phyloP scores from a whole-genome alignment of 225 moss, liverwort and hornwort genomes.

The Physcomitrium patens region DNA sequence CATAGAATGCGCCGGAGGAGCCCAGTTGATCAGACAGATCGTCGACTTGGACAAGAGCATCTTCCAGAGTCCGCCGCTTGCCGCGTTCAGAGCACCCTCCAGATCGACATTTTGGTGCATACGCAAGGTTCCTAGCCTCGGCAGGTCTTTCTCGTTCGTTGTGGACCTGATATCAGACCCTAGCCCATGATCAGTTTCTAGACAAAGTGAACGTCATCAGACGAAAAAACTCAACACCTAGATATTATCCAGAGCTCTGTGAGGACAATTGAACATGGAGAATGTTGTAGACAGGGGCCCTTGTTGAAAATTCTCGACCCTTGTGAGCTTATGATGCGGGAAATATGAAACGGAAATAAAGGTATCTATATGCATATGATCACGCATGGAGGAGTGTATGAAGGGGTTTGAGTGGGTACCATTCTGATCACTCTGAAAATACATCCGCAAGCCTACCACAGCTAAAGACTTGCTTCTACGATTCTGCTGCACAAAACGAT shows the following conservation, averaged over 20 bases:
- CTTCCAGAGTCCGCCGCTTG: conserved; percentile 69
- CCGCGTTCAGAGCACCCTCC: conserved; percentile 81
- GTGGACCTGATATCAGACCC: conserved; percentile 32
- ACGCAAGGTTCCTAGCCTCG: conserved; percentile 34
- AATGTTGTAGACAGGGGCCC: background rate
- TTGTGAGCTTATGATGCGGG: background rate
- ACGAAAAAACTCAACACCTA: background rate
- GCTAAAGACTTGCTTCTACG: conserved; percentile 28
- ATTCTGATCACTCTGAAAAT: conserved; percentile 50
- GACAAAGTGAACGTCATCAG: background rate
- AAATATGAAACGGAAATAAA: too few relatives aligned
- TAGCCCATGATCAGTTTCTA: background rate
- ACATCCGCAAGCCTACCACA: conserved; percentile 32
- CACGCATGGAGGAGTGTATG: background rate
- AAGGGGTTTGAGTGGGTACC: conserved; percentile 27
- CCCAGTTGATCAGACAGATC: conserved; percentile 58
- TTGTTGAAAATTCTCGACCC: too few relatives aligned
- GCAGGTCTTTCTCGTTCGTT: conserved; percentile 28
- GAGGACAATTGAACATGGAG: background rate
- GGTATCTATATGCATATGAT: background rate
- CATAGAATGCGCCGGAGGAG: conserved; percentile 73
- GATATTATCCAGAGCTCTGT: conserved; percentile 20
- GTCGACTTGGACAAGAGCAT: conserved; percentile 71
- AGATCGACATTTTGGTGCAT: conserved; percentile 72
- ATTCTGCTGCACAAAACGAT: conserved; percentile 20